Base-by-base conservation (phyloP, 192 early-diverging fungal species). In the Coemansia sp. region DNA sequence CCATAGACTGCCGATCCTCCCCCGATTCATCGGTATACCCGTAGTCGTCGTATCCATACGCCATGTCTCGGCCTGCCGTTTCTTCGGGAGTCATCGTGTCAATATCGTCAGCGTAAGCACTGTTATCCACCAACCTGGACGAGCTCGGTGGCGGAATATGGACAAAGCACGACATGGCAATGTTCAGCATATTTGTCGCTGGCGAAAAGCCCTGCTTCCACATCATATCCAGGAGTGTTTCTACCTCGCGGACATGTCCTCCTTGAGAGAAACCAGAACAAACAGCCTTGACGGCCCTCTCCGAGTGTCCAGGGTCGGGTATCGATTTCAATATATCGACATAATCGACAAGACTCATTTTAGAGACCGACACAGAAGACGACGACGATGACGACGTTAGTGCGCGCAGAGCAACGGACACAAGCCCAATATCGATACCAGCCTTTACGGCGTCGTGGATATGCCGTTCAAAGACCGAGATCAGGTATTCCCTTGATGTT, bases 301-400 rank as follows among this genome's bases (percentile, higher is more conserved):
- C 44, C 31, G n/a, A 55, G 14, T 13, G 20, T 1, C 38, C 22
- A n/a, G 28, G 36, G 3, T 23, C 25, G 0, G 34, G 23, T 10
- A 68, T 11, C 19, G 4, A 6, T 4, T 54, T 20, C 30, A 81
- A 40, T 13, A 74, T 42, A 4, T 50, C 42, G 41, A 81, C 20
- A 33, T 19, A 54, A 4, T 54, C 52, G 22, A 9, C n/a, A 31
- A 17, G 14, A 33, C 23, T 6, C 29, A 54, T 54, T 17, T 9
- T 47, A 4, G 4, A 11, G 6, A 31, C 54, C 29, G 54, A n/a
- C n/a, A n/a, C n/a, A n/a, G n/a, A n/a, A n/a, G n/a, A n/a, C n/a
- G n/a, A n/a, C n/a, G n/a, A n/a, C n/a, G n/a, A 59, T 3, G 36
- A 8, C 19, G 61, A 71, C 3, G 78, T 61, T 11, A 81, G 38